phyloP scores from a whole-genome alignment of 441 rosid species.

The Daphne laureola region DNA sequence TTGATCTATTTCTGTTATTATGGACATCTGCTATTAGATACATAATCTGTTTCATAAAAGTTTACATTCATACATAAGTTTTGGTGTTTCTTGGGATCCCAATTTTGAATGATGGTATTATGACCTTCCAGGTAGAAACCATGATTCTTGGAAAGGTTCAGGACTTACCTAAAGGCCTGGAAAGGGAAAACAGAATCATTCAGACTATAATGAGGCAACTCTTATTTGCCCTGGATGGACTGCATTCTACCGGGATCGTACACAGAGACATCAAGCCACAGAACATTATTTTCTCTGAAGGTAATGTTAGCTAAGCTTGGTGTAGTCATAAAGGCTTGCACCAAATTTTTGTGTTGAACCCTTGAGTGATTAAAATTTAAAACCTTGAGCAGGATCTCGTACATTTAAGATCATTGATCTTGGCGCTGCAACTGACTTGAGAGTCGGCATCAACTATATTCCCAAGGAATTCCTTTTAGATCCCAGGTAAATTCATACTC shows the following conservation, averaged over 20 bases:
- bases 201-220: slow-evolving; percentile 82
- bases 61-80: not conserved
- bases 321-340: not conserved
- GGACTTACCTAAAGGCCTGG: slow-evolving; percentile 70
- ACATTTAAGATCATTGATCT: slow-evolving; percentile 91
- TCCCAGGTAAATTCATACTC: slow-evolving; percentile 59
- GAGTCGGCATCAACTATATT: slow-evolving; percentile 91
- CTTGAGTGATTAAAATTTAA: slow-evolving; percentile 14
- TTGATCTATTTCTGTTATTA: not conserved
- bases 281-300: slow-evolving; percentile 89
- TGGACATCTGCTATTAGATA: not conserved
- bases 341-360: slow-evolving; percentile 1
- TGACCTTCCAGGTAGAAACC: slow-evolving; percentile 62
- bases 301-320: slow-evolving; percentile 29
- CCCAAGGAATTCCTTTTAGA: slow-evolving; percentile 94
- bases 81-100: too few relatives aligned
- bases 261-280: slow-evolving; percentile 94
- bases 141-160: slow-evolving; percentile 74
- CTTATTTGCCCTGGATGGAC: slow-evolving; percentile 89
- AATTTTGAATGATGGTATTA: slow-evolving; percentile 2
- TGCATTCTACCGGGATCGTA: slow-evolving; percentile 92
- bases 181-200: slow-evolving; percentile 76
- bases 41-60: not conserved
- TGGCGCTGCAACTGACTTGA: slow-evolving; percentile 92
- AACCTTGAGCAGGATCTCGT: slow-evolving; percentile 60